Evolutionary conservation across 2,329 filamentous ascomycete genomes (phyloP), one percentile per base, ranked within the genome.

Genomic region (Bisporella sp.): DNA sequence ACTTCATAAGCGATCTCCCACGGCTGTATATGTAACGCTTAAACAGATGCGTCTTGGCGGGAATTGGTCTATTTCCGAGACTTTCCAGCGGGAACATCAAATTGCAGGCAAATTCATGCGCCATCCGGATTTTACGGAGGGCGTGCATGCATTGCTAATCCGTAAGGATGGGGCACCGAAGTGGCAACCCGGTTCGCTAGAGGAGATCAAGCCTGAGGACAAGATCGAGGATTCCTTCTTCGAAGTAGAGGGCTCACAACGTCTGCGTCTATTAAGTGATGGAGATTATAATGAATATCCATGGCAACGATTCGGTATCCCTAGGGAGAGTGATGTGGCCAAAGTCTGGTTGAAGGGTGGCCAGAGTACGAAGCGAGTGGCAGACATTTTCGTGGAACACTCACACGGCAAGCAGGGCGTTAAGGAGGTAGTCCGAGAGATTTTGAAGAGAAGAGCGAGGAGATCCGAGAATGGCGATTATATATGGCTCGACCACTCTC

Each of bases 41-140:
- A 78, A 81, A 59, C 89, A 95, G 72, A 86, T 97, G 81, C 85
- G 83, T 58, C 69, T 87, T 45, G 89, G 88, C 53, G 71, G 73
- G 59, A 65, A 74, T 33, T 97, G 93, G 93, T 76, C 77, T 56
- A 96, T 99, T 61, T 73, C 78, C 12, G 79, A 96, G 69, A 84
- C 92, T 1, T 99, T 97, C 76, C 75, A 84, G 64, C 82, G 82
- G 56, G 93, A 99, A 73, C 80, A 93, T 69, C 78, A 85, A 64
- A 89, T 99, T 53, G 90, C 92, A 2, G 73, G 78, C 52, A 80
- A 82, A 56, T 97, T 99, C 73, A 97, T 99, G 92, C 76, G 77
- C 50, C 85, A 93, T 66, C 86, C 81, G 4, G 93, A 99, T 69
- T 99, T 99, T 64, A 83, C 83, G 41, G 89, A 95, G 70, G 93